Conservation (phyloP, 1,284 basidiomycete species). For the Ceratobasidium sp. region DNA sequence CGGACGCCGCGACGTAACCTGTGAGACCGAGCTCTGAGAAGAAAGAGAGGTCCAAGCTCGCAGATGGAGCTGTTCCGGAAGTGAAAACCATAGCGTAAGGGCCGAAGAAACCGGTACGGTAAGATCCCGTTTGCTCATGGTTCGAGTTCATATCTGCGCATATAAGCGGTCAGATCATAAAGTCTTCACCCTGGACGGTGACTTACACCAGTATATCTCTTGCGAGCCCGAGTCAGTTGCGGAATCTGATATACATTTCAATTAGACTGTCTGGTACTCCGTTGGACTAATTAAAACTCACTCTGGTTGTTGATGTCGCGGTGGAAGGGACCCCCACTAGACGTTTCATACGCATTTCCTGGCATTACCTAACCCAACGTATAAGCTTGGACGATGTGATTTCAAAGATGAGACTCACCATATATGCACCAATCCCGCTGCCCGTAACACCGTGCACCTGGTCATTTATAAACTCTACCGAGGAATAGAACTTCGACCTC, state of each 20-base stretch:
- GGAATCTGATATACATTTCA: too few species aligned
- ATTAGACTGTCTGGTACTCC: too few species aligned
- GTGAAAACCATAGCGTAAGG: constrained; percentile 50
- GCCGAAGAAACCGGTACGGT: constrained; percentile 46
- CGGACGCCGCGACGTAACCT: constrained; percentile 62
- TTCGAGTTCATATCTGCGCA: constrained; percentile 47
- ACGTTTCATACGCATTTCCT: constrained; percentile 60
- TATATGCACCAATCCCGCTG: constrained; percentile 39
- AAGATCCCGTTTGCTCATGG: constrained; percentile 47
- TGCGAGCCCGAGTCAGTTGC: too few species aligned
- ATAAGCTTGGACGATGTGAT: background rate
- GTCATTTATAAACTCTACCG: constrained; percentile 36
- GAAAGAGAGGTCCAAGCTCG: constrained; percentile 61
- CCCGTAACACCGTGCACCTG: constrained; percentile 42
- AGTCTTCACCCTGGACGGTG: too few species aligned
- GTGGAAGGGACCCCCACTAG: constrained; percentile 60
- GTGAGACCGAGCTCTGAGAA: constrained; percentile 62
- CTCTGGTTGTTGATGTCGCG: constrained; percentile 49
- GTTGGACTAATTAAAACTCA: constrained; percentile 40
- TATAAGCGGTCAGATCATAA: too few species aligned
- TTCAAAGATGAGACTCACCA: constrained; percentile 19
- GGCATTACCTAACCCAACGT: constrained; percentile 56
- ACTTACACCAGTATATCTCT: constrained; percentile 49
- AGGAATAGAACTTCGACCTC: constrained; percentile 60
- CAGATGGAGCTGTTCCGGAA: constrained; percentile 19